Percentiles rank a stretch among this genome's conserved stretches.
phyloP scores from a whole-genome alignment of 352 stramenopile species.

The Pythium vanterpoolii region DNA sequence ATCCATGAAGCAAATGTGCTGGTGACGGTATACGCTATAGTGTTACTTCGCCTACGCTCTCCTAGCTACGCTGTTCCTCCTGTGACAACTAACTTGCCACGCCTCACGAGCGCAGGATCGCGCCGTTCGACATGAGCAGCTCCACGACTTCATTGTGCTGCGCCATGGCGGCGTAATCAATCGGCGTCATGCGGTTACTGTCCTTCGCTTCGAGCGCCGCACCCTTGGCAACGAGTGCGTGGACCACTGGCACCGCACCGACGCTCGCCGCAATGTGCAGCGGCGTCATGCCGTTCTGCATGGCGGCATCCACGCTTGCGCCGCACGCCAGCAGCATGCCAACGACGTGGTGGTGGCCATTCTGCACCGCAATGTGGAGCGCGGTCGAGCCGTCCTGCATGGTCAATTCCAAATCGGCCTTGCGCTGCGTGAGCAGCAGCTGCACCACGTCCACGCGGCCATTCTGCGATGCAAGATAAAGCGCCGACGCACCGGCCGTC shows the following conservation, averaged over 20 bases:
- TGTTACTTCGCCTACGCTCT: no score
- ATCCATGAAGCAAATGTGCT: background rate
- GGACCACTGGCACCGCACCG: conserved; percentile 16
- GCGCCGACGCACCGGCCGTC: conserved; percentile 19
- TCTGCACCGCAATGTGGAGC: conserved; percentile 47
- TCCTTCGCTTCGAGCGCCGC: conserved; percentile 28
- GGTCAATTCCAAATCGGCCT: conserved; percentile 15
- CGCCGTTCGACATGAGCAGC: conserved; percentile 29
- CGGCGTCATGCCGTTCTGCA: conserved; percentile 29
- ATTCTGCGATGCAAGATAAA: conserved; percentile 27
- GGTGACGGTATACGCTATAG: no score
- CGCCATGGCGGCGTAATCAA: conserved; percentile 28
- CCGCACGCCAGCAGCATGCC: conserved; percentile 55
- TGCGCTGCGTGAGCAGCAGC: conserved; percentile 13
- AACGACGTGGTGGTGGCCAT: conserved; percentile 61
- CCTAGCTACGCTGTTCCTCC: no score
- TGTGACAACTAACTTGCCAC: background rate
- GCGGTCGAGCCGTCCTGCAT: conserved; percentile 28
- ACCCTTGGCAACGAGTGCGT: conserved; percentile 19
- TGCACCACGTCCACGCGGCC: conserved; percentile 20
- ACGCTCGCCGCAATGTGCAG: conserved; percentile 26
- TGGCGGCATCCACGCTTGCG: conserved; percentile 26
- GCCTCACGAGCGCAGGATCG: conserved; percentile 24
- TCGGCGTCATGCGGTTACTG: conserved; percentile 31
- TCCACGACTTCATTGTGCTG: conserved; percentile 29